phyloP scores from a whole-genome alignment of 805 yeast genomes.

The Saturnispora diversa region DNA sequence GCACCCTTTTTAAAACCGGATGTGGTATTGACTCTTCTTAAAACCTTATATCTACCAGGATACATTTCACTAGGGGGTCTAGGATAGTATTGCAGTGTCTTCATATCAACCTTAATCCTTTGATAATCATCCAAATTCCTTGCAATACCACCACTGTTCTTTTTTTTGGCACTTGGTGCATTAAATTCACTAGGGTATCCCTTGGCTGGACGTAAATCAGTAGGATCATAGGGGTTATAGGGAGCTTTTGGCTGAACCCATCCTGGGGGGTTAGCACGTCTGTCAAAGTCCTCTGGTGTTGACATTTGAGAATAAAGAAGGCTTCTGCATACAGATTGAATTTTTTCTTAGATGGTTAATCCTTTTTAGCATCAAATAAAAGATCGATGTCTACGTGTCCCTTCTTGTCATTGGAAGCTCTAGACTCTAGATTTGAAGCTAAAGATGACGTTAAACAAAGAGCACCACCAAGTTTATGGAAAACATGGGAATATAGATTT shows the following conservation, averaged over 20 bases:
- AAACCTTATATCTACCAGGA: constrained; percentile 71
- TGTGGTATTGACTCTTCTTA: constrained; percentile 49
- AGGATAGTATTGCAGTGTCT: constrained; percentile 65
- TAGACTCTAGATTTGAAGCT: constrained; percentile 43
- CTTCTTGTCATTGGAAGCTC: constrained; percentile 36
- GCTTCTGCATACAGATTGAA: constrained; percentile 7
- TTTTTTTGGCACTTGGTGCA: constrained; percentile 53
- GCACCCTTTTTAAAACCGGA: constrained; percentile 53
- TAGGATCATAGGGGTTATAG: constrained; percentile 77
- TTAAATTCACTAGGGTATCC: constrained; percentile 82
- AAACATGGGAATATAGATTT: constrained; percentile 62
- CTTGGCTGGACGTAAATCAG: constrained; percentile 67
- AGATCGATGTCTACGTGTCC: too few species aligned
- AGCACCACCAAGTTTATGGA: constrained; percentile 53
- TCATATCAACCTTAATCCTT: constrained; percentile 66
- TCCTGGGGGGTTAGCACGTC: constrained; percentile 70
- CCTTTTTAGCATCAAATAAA: too few species aligned
- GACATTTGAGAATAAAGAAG: constrained; percentile 3
- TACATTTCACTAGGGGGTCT: constrained; percentile 65
- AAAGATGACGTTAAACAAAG: constrained; percentile 27
- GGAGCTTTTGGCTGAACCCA: constrained; percentile 81
- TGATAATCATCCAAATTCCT: constrained; percentile 59
- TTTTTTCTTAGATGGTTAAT: too few species aligned
- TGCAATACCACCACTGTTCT: constrained; percentile 40
- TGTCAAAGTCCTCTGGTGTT: constrained; percentile 31